Conservation (phyloP, 2,329 filamentous ascomycete genomes). For the Sclerotiophoma versabilis region DNA sequence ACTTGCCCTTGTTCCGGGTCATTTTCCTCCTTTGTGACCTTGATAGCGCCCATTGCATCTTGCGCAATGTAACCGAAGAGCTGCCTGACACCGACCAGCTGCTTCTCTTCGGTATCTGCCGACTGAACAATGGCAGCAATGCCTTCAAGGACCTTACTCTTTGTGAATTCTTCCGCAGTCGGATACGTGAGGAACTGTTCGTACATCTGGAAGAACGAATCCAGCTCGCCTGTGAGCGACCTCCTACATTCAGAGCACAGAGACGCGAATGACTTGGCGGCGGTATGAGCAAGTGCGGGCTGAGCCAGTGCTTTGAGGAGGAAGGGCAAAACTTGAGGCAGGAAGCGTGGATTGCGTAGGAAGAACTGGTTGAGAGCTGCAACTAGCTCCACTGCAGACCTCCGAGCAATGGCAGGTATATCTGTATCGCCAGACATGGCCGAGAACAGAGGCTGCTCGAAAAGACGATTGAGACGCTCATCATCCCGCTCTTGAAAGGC, state of each 20-base stretch:
- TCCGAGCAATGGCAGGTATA: slow-evolving; percentile 68
- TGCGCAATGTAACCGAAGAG: slow-evolving; percentile 68
- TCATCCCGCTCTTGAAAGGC: slow-evolving; percentile 68
- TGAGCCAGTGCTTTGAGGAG: slow-evolving; percentile 75
- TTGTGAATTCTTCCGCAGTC: slow-evolving; percentile 72
- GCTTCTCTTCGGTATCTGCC: slow-evolving; percentile 64
- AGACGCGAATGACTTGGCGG: slow-evolving; percentile 75
- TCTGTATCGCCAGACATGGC: slow-evolving; percentile 54
- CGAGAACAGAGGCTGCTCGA: slow-evolving; percentile 66
- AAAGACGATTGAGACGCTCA: slow-evolving; percentile 65
- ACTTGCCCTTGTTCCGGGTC: slow-evolving; percentile 53
- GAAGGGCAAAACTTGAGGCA: slow-evolving; percentile 75
- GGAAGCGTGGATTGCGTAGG: slow-evolving; percentile 69
- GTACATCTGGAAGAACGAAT: slow-evolving; percentile 75
- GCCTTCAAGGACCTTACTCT: slow-evolving; percentile 75
- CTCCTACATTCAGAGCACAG: slow-evolving; percentile 78
- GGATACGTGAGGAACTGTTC: slow-evolving; percentile 65
- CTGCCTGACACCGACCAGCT: slow-evolving; percentile 62
- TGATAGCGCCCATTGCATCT: slow-evolving; percentile 60
- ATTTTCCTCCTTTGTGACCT: slow-evolving; percentile 39
- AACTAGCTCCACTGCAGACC: slow-evolving; percentile 73
- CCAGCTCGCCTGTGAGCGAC: slow-evolving; percentile 71
- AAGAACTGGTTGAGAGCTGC: slow-evolving; percentile 81
- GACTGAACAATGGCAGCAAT: slow-evolving; percentile 80
- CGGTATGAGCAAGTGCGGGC: slow-evolving; percentile 67